Percentiles rank a stretch among this genome's conserved stretches.
Conservation (phyloP, 2,329 filamentous ascomycete species). For the Endocalyx cinctus region DNA sequence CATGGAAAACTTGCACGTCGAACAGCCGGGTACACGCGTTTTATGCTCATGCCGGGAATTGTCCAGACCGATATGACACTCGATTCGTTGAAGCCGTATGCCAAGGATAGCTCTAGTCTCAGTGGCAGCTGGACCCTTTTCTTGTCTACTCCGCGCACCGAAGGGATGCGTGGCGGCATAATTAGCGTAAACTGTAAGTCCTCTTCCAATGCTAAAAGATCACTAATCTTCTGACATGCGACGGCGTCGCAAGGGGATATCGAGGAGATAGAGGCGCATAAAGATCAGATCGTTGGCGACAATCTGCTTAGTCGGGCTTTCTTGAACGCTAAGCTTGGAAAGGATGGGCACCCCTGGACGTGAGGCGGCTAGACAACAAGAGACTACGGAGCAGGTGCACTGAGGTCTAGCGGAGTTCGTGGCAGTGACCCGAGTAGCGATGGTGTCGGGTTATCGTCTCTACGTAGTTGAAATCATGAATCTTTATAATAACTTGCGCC, state of each 20-base stretch:
- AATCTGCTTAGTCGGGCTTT: slow-evolving; percentile 12
- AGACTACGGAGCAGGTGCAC: too few species aligned
- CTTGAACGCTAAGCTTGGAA: slow-evolving; percentile 16
- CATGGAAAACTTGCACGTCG: slow-evolving; percentile 15
- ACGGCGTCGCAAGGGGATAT: slow-evolving; percentile 13
- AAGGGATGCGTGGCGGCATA: slow-evolving; percentile 16
- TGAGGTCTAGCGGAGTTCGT: too few species aligned
- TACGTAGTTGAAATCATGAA: too few species aligned
- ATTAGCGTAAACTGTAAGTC: slow-evolving; percentile 16
- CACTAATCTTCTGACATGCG: slow-evolving; percentile 6
- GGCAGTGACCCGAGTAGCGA: too few species aligned
- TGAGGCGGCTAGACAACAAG: too few species aligned
- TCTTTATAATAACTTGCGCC: too few species aligned
- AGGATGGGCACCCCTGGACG: slow-evolving; percentile 14
- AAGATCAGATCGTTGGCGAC: slow-evolving; percentile 15
- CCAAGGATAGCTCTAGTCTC: slow-evolving; percentile 8
- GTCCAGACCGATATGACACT: slow-evolving; percentile 9
- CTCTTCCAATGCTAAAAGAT: slow-evolving; percentile 5
- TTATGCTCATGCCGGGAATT: slow-evolving; percentile 11
- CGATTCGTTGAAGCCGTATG: slow-evolving; percentile 11
- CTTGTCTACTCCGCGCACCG: slow-evolving; percentile 12
- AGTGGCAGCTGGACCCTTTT: slow-evolving; percentile 10
- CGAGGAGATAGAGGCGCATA: slow-evolving; percentile 17
- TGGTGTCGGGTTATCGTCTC: too few species aligned
- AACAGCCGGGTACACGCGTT: slow-evolving; percentile 9